Percentiles rank a stretch among this genome's conserved stretches.
Evolutionary conservation across 495 filamentous ascomycete genomes (phyloP).

Genomic region (Neurospora sp.): DNA sequence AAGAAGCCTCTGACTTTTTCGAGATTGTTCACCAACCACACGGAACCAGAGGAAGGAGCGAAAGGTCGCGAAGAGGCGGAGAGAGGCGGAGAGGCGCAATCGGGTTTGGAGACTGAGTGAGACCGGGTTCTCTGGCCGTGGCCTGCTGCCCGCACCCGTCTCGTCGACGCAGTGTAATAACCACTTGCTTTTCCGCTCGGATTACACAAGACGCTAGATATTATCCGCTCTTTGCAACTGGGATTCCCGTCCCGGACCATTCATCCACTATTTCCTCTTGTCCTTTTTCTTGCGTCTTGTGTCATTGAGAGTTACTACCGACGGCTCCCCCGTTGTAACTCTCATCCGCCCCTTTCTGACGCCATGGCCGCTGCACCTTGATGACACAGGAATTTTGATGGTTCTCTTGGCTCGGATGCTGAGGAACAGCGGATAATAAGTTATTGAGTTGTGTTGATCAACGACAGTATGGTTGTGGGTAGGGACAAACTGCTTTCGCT

Average conservation of each 20-base stretch:
- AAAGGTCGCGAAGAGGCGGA: neutral
- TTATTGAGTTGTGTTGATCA: neutral
- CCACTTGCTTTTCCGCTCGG: neutral
- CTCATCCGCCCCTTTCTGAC: neutral
- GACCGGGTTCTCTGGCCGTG: neutral
- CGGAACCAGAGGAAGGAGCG: neutral
- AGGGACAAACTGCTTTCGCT: constrained; percentile 19
- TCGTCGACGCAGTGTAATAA: neutral
- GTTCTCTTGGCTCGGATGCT: constrained; percentile 2
- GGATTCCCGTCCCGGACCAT: neutral
- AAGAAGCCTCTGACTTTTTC: neutral
- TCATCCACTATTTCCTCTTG: neutral
- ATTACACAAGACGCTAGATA: neutral
- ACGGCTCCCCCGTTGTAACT: neutral
- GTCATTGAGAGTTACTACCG: neutral
- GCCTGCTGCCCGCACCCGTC: neutral
- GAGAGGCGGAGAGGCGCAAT: neutral
- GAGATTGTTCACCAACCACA: neutral
- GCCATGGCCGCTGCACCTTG: constrained; percentile 12
- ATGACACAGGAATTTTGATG: constrained; percentile 5
- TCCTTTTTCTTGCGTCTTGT: neutral
- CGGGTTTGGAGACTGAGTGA: neutral
- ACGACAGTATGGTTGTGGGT: constrained; percentile 20
- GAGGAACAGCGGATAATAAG: constrained; percentile 2
- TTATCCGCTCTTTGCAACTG: neutral